Percentiles rank a stretch among this genome's conserved stretches.
Conservation (phyloP, 768 basidiomycete species). For the Mycena capillaripes region DNA sequence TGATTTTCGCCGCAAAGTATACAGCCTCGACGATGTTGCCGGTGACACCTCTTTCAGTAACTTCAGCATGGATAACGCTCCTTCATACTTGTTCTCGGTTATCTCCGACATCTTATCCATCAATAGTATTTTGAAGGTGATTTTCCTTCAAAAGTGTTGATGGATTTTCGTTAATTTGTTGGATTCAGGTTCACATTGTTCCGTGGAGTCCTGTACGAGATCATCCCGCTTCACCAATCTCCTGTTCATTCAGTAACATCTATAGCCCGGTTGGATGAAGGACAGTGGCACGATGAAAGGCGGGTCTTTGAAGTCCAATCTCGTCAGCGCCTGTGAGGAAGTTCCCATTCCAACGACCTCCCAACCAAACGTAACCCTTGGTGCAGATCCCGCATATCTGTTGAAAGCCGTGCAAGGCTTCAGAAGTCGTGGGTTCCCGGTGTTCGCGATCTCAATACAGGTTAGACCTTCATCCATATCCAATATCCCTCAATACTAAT, state of each 20-base stretch:
- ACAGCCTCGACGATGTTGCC: constrained; percentile 73
- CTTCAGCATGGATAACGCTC: constrained; percentile 72
- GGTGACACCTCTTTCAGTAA: constrained; percentile 70
- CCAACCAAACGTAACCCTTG: neutral
- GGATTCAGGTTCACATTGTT: constrained; percentile 60
- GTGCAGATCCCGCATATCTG: constrained; percentile 77
- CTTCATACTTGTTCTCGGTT: constrained; percentile 73
- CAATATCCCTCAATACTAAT: too few species aligned
- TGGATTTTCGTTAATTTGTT: constrained; percentile 16
- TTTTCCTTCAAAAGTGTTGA: neutral
- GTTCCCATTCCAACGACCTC: neutral
- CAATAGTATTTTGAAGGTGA: constrained; percentile 50
- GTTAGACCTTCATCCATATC: neutral
- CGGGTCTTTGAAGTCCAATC: constrained; percentile 64
- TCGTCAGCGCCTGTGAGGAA: constrained; percentile 48
- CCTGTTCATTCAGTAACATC: neutral
- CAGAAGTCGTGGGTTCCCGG: constrained; percentile 65
- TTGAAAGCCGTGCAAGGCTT: constrained; percentile 81
- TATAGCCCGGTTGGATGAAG: constrained; percentile 90
- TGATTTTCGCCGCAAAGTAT: constrained; percentile 52
- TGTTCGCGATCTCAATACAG: constrained; percentile 73
- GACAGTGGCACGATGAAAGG: constrained; percentile 75
- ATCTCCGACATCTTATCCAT: constrained; percentile 73
- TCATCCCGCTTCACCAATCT: neutral
- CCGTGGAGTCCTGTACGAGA: constrained; percentile 82